These are phyloP conservation scores for Alternaria sp. DNA, from an alignment of 2,329 filamentous ascomycete genomes.

Conservation along the genomic window DNA sequence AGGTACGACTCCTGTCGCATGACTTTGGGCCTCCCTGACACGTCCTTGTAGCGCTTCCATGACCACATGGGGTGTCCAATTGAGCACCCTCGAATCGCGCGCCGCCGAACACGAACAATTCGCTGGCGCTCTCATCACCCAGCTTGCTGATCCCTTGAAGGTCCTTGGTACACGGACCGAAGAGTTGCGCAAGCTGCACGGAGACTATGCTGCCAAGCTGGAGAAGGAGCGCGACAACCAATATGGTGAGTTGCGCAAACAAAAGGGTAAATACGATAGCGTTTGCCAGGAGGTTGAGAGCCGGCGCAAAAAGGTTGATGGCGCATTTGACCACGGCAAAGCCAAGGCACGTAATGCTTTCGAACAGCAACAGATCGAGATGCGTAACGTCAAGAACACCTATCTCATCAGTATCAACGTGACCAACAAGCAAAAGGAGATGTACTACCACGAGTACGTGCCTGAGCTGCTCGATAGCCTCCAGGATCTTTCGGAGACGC, in stretches of 20 bases:
- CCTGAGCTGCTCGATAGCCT: slow-evolving; percentile 89
- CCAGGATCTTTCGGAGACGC: slow-evolving; percentile 91
- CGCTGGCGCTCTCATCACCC: slow-evolving; percentile 76
- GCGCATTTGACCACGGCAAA: slow-evolving; percentile 86
- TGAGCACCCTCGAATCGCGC: slow-evolving; percentile 86
- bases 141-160: slow-evolving; percentile 88
- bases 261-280: slow-evolving; percentile 90
- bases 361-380: slow-evolving; percentile 89
- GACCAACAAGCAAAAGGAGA: slow-evolving; percentile 96
- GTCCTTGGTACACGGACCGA: slow-evolving; percentile 78
- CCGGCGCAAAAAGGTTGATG: slow-evolving; percentile 92
- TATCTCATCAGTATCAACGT: slow-evolving; percentile 96
- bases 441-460: slow-evolving; percentile 96
- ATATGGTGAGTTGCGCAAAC: slow-evolving; percentile 86
- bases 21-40: slow-evolving; percentile 9
- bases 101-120: slow-evolving; percentile 90
- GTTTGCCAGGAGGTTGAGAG: slow-evolving; percentile 95
- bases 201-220: slow-evolving; percentile 86
- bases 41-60: slow-evolving; percentile 77
- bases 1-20: slow-evolving; percentile 62
- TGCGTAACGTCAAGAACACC: slow-evolving; percentile 99
- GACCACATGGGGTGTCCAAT: slow-evolving; percentile 95
- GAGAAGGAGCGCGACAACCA: slow-evolving; percentile 87
- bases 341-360: slow-evolving; percentile 89
- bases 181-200: slow-evolving; percentile 89